Conservation (phyloP, 2,329 filamentous ascomycete genomes). For the Passalora sequoiae region DNA sequence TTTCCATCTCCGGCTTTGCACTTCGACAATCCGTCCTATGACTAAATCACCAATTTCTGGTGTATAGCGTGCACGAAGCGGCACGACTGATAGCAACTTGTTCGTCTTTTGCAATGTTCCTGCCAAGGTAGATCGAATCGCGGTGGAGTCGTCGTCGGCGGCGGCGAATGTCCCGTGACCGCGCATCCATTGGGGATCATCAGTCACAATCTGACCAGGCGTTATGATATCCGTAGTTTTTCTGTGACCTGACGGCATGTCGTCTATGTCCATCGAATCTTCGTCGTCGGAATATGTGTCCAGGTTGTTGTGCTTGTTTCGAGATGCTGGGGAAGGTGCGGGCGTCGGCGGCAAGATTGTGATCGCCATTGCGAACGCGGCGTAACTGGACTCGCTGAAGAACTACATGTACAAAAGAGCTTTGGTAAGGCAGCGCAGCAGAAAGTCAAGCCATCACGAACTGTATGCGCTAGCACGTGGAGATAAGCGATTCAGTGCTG, state of each 20-base stretch:
- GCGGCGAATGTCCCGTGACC: conserved; percentile 87
- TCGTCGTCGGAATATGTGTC: conserved; percentile 30
- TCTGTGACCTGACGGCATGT: conserved; percentile 42
- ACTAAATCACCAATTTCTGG: conserved; percentile 96
- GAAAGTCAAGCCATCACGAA: too few relatives aligned
- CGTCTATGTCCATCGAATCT: conserved; percentile 43
- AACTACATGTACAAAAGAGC: too few relatives aligned
- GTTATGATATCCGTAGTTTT: conserved; percentile 62
- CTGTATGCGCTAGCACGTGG: too few relatives aligned
- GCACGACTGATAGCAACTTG: conserved; percentile 87
- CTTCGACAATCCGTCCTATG: conserved; percentile 86
- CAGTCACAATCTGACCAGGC: conserved; percentile 81
- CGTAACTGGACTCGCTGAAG: too few relatives aligned
- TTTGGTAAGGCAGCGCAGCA: too few relatives aligned
- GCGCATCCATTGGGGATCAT: conserved; percentile 95
- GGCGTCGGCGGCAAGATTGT: conserved; percentile 53
- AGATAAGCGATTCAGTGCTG: too few relatives aligned
- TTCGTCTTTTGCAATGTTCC: conserved; percentile 90
- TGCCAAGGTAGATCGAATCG: conserved; percentile 84
- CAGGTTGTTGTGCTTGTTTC: conserved; percentile 2
- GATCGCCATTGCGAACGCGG: conserved; percentile 47
- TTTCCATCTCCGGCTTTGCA: conserved; percentile 89
- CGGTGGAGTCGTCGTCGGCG: conserved; percentile 47
- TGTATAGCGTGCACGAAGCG: conserved; percentile 85
- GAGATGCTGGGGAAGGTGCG: conserved; percentile 28